Evolutionary conservation across 208 protist species (phyloP).

Genomic region (Trypanosoma boissoni): DNA sequence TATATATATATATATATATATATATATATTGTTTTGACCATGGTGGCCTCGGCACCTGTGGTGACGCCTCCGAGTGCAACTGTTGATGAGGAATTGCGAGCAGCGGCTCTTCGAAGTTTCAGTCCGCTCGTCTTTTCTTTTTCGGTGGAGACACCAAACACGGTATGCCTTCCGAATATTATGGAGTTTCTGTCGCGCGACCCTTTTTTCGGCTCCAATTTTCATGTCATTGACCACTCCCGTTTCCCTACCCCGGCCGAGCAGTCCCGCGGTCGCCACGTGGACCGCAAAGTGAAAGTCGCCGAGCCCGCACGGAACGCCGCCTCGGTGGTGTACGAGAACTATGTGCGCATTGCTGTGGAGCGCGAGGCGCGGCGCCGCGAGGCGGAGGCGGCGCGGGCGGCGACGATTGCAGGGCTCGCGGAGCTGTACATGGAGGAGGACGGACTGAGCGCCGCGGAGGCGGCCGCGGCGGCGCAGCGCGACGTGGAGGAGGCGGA

Average conservation of each 20-base stretch:
- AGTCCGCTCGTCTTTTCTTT: slow-evolving; percentile 42
- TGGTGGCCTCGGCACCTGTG: neutral
- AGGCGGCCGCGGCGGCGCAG: slow-evolving; percentile 54
- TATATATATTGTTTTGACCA: neutral
- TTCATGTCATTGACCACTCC: slow-evolving; percentile 35
- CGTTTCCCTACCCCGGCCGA: neutral
- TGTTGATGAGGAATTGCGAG: slow-evolving; percentile 20
- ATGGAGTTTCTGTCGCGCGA: slow-evolving; percentile 30
- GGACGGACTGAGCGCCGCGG: slow-evolving; percentile 56
- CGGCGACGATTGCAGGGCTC: slow-evolving; percentile 28
- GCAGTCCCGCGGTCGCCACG: slow-evolving; percentile 6
- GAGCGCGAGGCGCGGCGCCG: slow-evolving; percentile 36
- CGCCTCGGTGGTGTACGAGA: slow-evolving; percentile 24
- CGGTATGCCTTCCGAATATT: slow-evolving; percentile 27
- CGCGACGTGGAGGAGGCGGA: slow-evolving; percentile 33
- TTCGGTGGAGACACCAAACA: slow-evolving; percentile 34
- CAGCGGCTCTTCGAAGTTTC: slow-evolving; percentile 31
- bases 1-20: neutral
- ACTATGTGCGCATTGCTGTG: slow-evolving; percentile 51
- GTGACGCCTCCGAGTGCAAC: neutral
- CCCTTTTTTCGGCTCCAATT: slow-evolving; percentile 11
- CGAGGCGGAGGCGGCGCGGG: slow-evolving; percentile 25
- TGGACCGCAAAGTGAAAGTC: slow-evolving; percentile 2
- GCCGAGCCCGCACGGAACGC: slow-evolving; percentile 13
- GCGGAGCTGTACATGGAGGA: slow-evolving; percentile 71